Conservation (phyloP, 352 stramenopile genomes). For the Phytophthora multivora region DNA sequence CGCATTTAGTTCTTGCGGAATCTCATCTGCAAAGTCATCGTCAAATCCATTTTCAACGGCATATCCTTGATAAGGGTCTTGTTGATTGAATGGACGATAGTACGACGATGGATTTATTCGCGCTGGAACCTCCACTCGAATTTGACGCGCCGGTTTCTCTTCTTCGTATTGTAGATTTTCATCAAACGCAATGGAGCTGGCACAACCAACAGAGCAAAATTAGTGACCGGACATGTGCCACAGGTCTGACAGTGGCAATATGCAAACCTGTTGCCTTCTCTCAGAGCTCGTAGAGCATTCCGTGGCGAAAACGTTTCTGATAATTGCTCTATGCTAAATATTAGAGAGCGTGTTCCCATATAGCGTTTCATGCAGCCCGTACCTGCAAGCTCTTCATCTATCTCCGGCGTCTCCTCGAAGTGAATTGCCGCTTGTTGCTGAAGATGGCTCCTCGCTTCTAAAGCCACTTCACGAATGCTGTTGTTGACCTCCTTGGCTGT, state of each 20-base stretch:
- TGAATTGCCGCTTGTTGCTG: slow-evolving; percentile 51
- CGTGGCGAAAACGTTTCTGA: slow-evolving; percentile 73
- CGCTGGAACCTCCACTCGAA: slow-evolving; percentile 27
- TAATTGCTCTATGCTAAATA: slow-evolving; percentile 39
- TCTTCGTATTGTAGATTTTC: slow-evolving; percentile 26
- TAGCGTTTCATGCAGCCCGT: neutral
- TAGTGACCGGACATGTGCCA: neutral
- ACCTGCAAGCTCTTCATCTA: slow-evolving; percentile 55
- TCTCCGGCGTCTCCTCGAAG: slow-evolving; percentile 33
- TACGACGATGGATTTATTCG: slow-evolving; percentile 16
- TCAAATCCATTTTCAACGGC: slow-evolving; percentile 7
- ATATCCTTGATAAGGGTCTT: slow-evolving; percentile 8
- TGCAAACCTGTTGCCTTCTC: slow-evolving; percentile 51
- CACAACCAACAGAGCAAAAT: neutral
- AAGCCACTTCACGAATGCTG: slow-evolving; percentile 66
- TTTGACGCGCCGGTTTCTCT: slow-evolving; percentile 22
- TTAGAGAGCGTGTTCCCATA: neutral
- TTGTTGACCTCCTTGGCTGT: slow-evolving; percentile 62
- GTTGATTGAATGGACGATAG: slow-evolving; percentile 2
- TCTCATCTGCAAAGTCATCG: slow-evolving; percentile 11
- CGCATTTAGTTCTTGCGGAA: neutral
- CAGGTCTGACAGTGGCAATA: neutral
- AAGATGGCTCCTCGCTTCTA: slow-evolving; percentile 60
- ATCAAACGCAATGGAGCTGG: slow-evolving; percentile 29
- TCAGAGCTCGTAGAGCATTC: slow-evolving; percentile 42